Evolutionary conservation across 164 flowering plant genomes (phyloP).

Genomic region (Euptelea pleiosperma): DNA sequence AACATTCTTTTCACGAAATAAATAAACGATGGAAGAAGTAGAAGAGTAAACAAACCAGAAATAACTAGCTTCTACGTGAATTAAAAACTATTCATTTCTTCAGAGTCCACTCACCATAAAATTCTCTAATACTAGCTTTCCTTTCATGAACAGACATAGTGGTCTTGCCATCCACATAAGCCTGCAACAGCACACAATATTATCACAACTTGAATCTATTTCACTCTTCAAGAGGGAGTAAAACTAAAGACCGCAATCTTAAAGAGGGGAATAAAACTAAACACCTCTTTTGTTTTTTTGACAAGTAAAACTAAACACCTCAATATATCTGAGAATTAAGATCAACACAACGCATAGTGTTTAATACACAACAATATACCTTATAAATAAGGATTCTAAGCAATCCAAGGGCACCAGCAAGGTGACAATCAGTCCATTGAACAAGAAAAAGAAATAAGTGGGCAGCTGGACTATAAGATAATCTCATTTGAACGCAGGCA

Average conservation of each 20-base stretch:
- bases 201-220: conserved; percentile 11
- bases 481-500: conserved; percentile 83
- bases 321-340: not conserved
- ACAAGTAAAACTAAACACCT: not conserved
- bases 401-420: conserved; percentile 91
- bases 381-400: conserved; percentile 78
- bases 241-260: not conserved
- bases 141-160: conserved; percentile 80
- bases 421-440: conserved; percentile 88
- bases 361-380: conserved; percentile 33
- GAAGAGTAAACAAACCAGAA: not conserved
- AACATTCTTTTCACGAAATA: not conserved
- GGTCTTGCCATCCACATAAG: conserved; percentile 77
- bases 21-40: not conserved
- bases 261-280: not conserved
- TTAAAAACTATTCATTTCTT: not conserved
- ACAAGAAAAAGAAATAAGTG: conserved; percentile 77
- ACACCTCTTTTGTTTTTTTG: too few species aligned
- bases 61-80: not conserved
- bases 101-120: conserved; percentile 56
- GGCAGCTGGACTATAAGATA: conserved; percentile 87
- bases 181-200: conserved; percentile 39
- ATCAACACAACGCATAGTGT: not conserved
- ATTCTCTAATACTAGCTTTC: conserved; percentile 79
- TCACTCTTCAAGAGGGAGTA: not conserved